Conservation (phyloP, 176 grass and related monocot species). For the Zizania latifolia region DNA sequence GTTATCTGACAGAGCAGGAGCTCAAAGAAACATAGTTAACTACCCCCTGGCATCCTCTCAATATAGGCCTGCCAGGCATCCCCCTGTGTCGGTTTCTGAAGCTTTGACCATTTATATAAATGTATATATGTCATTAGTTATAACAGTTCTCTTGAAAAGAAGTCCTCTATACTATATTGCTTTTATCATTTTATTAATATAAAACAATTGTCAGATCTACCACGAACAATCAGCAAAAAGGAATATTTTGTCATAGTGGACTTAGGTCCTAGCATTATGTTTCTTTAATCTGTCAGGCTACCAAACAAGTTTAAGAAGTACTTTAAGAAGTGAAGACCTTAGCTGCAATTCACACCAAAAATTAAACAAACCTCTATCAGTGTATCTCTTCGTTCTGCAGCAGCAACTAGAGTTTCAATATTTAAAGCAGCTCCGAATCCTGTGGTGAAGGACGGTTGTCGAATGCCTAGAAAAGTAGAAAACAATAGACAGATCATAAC, state of each 20-base stretch:
- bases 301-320: background rate
- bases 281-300: background rate
- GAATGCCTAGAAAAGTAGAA: conserved; percentile 68
- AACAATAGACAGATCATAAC: background rate
- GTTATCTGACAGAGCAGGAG: background rate
- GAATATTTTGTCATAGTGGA: background rate
- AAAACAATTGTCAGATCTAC: background rate
- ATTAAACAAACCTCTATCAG: conserved; percentile 66
- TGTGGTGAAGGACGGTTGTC: conserved; percentile 61
- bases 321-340: background rate
- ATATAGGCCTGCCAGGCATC: background rate
- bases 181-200: background rate
- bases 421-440: conserved; percentile 94
- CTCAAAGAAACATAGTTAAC: conserved; percentile 10
- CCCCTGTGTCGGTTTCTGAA: background rate
- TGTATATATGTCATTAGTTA: background rate
- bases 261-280: background rate
- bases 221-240: background rate
- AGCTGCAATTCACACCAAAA: background rate
- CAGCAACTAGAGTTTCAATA: conserved; percentile 95
- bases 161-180: background rate
- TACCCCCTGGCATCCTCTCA: background rate
- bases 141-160: background rate
- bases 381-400: conserved; percentile 88
- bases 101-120: background rate